Base-by-base conservation (phyloP, 1,139 yeast genomes). In the Pichia terricola region DNA sequence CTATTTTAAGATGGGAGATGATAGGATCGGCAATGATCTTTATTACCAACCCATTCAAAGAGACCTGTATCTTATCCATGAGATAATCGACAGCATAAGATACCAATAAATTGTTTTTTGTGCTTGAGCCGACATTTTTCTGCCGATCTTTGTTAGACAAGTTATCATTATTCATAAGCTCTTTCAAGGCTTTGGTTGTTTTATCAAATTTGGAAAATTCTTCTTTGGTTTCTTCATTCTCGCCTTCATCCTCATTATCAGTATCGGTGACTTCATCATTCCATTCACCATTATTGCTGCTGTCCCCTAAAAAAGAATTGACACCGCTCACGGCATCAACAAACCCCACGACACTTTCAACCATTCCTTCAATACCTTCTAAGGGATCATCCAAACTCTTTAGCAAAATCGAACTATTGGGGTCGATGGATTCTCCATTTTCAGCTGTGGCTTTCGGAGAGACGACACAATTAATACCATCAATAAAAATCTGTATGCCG, bases 71-170 rank as follows among this genome's bases (percentile, higher is more conserved):
- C 54, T 81, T 75, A 54, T 83, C 77, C 11, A 84, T 59, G 0
- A 89, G 88, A 50, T 81, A 68, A 48, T 82, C 91, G 1, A 79
- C 82, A 0, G 88, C 82, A 45, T 65, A 68, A 11, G 76, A 66
- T 73, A 81, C 72, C 47, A 83, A 73, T 3, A 74, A 72, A 39
- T 81, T 72, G 45, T 40, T 36, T 1, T 38, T 34, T 10, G 39
- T 9, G 79, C 36, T 39, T 26, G 37, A 31, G 2, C 35, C 25
- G 2, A 16, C n/a, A 26, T 30, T 35, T 1, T 25, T 37, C 5
- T 26, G 7, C 22, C 22, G 22, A 16, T 16, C 22, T 16, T 16
- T 16, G 22, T 16, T 16, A 16, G 22, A 16, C 22, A 16, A 30
- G 32, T 8, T 37, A 39, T 45, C 46, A 28, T 41, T 37, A 1